Percentiles rank a stretch among this genome's conserved stretches.
Conservation (phyloP, 805 yeast genomes). For the Lipomyces japonicus region DNA sequence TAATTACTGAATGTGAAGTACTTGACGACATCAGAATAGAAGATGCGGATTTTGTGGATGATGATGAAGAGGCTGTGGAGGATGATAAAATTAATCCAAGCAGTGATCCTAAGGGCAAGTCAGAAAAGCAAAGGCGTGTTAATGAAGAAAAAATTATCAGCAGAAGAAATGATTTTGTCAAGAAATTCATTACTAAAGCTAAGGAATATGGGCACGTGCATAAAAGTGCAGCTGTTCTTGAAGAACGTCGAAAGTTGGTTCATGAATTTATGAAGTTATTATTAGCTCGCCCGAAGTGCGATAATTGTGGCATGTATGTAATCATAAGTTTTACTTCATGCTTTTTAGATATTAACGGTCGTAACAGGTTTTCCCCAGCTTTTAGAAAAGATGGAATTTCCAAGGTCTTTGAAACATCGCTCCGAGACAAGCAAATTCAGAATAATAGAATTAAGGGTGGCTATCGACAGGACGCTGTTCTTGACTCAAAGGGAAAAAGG, state of each 20-base stretch:
- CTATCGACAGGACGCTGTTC: constrained; percentile 66
- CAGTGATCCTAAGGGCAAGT: constrained; percentile 39
- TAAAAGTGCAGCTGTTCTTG: constrained; percentile 77
- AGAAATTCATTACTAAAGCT: constrained; percentile 48
- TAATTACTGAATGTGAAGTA: constrained; percentile 70
- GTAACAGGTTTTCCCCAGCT: constrained; percentile 64
- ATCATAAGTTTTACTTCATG: background rate
- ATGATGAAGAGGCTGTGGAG: constrained; percentile 45
- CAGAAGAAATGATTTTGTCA: constrained; percentile 67
- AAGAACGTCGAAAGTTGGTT: constrained; percentile 69
- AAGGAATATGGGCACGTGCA: constrained; percentile 63
- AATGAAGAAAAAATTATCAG: constrained; percentile 46
- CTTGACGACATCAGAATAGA: constrained; percentile 57
- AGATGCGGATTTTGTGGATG: constrained; percentile 43
- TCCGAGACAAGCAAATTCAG: constrained; percentile 73
- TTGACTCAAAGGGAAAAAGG: constrained; percentile 29
- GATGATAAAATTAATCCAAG: constrained; percentile 34
- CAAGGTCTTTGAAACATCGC: constrained; percentile 84
- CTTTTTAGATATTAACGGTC: background rate
- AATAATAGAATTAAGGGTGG: constrained; percentile 82
- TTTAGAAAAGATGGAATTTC: constrained; percentile 93
- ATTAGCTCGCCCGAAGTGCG: constrained; percentile 80
- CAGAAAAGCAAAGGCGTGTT: constrained; percentile 36
- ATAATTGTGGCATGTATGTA: constrained; percentile 80
- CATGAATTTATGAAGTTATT: constrained; percentile 72